phyloP scores from a whole-genome alignment of 2,329 filamentous ascomycete species.

The Hortaea sp. region DNA sequence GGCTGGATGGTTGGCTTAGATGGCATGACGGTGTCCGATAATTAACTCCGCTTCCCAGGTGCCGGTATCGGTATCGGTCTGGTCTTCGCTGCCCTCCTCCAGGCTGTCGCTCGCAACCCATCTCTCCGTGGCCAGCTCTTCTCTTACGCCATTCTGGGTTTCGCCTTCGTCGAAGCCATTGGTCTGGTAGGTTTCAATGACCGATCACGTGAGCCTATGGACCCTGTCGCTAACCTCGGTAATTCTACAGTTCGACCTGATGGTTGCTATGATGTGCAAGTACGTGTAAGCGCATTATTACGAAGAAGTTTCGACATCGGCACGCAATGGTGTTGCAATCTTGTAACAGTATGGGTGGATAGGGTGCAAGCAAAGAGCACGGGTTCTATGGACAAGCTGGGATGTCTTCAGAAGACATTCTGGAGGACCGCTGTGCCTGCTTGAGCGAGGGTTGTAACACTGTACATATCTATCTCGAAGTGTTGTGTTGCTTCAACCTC shows the following conservation, averaged over 20 bases:
- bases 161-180: constrained; percentile 89
- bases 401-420: not conserved
- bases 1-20: not conserved
- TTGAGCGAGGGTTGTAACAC: not conserved
- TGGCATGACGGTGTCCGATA: no score
- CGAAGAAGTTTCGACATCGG: not conserved
- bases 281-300: constrained; percentile 25
- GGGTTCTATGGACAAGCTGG: not conserved
- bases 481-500: not conserved
- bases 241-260: constrained; percentile 57
- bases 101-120: constrained; percentile 87
- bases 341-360: constrained; percentile 17
- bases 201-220: not conserved
- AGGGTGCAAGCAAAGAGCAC: not conserved
- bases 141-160: constrained; percentile 91
- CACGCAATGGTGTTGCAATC: constrained; percentile 5
- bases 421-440: not conserved
- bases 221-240: constrained; percentile 2
- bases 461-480: not conserved
- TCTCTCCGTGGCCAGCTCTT: constrained; percentile 91
- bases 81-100: constrained; percentile 82
- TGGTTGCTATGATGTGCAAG: constrained; percentile 90
- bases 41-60: constrained; percentile 28
- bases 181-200: constrained; percentile 35
- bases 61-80: constrained; percentile 93